These are phyloP conservation scores for Leishmania major DNA, from an alignment of 208 protist species.

Conservation along the genomic window DNA sequence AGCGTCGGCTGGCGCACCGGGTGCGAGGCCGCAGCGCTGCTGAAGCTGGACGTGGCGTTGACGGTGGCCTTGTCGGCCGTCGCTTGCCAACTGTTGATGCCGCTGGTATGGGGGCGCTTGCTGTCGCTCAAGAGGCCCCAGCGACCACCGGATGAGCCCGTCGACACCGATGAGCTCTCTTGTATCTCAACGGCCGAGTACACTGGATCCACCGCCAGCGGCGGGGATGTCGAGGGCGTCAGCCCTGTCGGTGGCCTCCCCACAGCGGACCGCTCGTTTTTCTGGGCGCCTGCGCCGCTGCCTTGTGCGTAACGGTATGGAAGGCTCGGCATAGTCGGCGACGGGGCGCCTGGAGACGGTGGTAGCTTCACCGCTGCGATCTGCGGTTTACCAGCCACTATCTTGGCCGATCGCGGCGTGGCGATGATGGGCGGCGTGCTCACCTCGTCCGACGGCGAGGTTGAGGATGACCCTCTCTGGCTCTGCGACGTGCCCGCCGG, in stretches of 20 bases:
- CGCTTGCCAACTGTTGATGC: background rate
- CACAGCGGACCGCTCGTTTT: background rate
- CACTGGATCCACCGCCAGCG: conserved; percentile 7
- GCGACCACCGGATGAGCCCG: background rate
- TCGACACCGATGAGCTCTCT: background rate
- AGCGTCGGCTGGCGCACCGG: background rate
- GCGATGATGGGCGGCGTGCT: conserved; percentile 6
- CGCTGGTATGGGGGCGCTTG: background rate
- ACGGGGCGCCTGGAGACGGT: background rate
- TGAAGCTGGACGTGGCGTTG: background rate
- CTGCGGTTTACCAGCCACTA: background rate
- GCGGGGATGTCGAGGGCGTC: background rate
- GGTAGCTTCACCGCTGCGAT: background rate
- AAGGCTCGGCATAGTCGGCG: conserved; percentile 3
- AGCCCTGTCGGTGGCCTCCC: background rate
- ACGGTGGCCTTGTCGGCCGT: background rate
- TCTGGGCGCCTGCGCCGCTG: background rate
- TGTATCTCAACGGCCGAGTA: conserved; percentile 26
- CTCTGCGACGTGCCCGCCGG: background rate
- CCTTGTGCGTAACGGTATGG: conserved; percentile 14
- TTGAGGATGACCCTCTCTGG: background rate
- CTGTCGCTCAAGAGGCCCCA: background rate
- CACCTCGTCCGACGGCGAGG: background rate
- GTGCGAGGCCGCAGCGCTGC: background rate
- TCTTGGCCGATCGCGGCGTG: background rate